Base-by-base conservation (phyloP, 2,329 filamentous ascomycete species). In the Colletotrichum musae region DNA sequence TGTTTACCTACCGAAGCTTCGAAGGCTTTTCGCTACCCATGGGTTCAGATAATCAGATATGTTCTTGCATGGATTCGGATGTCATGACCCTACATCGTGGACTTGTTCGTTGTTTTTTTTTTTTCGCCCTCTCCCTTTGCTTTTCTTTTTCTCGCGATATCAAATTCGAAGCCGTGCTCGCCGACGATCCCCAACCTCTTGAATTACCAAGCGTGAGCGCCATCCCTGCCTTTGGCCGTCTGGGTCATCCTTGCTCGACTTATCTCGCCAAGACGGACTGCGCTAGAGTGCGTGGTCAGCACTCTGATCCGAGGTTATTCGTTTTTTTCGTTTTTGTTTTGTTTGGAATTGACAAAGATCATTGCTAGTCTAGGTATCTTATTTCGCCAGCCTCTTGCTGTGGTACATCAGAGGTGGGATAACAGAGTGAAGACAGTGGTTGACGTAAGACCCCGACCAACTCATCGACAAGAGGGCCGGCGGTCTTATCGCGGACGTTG, bases 21-120 rank as follows among this genome's bases (percentile, higher is more conserved):
- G 36, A 24, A 10, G 32, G 10, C 32, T 36, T 10, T 36, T 43
- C 41, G 6, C 41, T 43, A 6, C 10, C 41, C 3, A 12, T 43
- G 10, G 41, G 15, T 43, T 43, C 41, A 7, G 41, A 43, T 43
- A 43, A 68, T 64, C 59, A 68, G 36, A 58, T 21, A 68, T 52
- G 63, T 48, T 26, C 47, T 52, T 52, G 32, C 52, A 32, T 9
- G 9, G 6, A 39, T 54, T 18, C 5, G 36, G 6, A 10, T 5
- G 5, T 43, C 41, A 12, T 5, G 10, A 36, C 7, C 4, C 41
- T 43, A 10, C 41, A 2, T 43, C 41, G 16, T 43, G 41, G 5
- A n/a, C 7, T 43, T 43, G 15, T 4, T 36, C 36, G 36, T 9
- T 39, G 13, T 43, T 43, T 2, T 12, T 13, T 12, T 13, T 6